Evolutionary conservation across 805 yeast species (phyloP), one percentile per base, ranked within the genome.

Genomic region (Scheffersomyces stipitis): DNA sequence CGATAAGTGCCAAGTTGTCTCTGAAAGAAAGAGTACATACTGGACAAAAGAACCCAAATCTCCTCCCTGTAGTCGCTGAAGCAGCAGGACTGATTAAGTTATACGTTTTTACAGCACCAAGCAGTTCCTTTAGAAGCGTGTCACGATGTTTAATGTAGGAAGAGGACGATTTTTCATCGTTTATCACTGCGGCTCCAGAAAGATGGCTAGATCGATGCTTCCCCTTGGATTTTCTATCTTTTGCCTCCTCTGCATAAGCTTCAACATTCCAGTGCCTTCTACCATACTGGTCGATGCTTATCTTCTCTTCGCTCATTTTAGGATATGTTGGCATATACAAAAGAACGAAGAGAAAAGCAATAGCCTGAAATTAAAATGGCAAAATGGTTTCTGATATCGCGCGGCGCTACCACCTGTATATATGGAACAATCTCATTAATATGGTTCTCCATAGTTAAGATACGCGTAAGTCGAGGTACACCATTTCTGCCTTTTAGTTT

Each of bases 31-130:
- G 58, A 44, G 83, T 78, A 60, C 99, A 93, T 1, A 77, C 58
- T 8, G 83, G 85, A 61, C 99, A 93, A 49, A 76, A 76, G 60
- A 91, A 91, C 15, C 97, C 96, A 42, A 86, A 86, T 17, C 85
- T 78, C 73, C 36, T 88, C 78, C 42, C 65, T 1, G 51, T 34
- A 4, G 52, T 14, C 7, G 49, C 37, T 15, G 24, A 22, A 13
- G 31, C 42, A 37, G 27, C 46, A 26, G 55, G 63, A 26, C 55
- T 60, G 18, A 69, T 52, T 3, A 69, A 40, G 10, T 66, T 69
- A 38, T 57, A 62, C n/a, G 49, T 52, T 23, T 57, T 54, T 12
- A 69, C 63, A 1, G 71, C 59, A 28, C 46, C 44, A 5, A 69
- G 40, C 51, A 65, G 62, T 26, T 51, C 49, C 6, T 55, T 45